These are phyloP conservation scores for Pseudocercospora crystallina DNA, from an alignment of 2,329 filamentous ascomycete species.

Conservation along the genomic window DNA sequence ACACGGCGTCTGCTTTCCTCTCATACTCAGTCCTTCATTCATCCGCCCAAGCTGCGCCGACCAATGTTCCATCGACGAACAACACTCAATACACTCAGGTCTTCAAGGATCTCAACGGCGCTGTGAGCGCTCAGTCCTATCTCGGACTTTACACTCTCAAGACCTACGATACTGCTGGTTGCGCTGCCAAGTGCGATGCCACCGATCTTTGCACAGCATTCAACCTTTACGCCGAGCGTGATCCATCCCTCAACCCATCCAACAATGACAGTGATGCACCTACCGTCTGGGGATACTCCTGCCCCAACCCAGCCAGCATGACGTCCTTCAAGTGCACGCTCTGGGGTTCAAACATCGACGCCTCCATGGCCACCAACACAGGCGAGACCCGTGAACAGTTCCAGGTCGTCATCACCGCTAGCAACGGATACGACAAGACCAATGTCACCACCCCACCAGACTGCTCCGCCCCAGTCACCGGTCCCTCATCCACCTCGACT, in stretches of 20 bases:
- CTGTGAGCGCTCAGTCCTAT: slow-evolving; percentile 21
- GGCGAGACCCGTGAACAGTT: slow-evolving; percentile 27
- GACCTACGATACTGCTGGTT: slow-evolving; percentile 23
- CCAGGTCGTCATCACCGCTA: slow-evolving; percentile 29
- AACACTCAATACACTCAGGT: slow-evolving; percentile 21
- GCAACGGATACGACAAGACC: slow-evolving; percentile 30
- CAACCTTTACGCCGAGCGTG: slow-evolving; percentile 26
- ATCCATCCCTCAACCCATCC: slow-evolving; percentile 25
- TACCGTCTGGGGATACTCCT: slow-evolving; percentile 25
- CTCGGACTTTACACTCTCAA: slow-evolving; percentile 26
- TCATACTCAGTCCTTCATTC: slow-evolving; percentile 19
- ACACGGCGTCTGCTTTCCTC: slow-evolving; percentile 30
- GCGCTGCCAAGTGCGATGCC: slow-evolving; percentile 25
- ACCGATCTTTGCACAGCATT: slow-evolving; percentile 25
- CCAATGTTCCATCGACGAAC: slow-evolving; percentile 19
- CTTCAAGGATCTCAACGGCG: slow-evolving; percentile 27
- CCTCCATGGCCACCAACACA: slow-evolving; percentile 27
- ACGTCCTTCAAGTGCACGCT: slow-evolving; percentile 36
- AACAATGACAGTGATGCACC: slow-evolving; percentile 24
- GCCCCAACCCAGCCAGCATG: slow-evolving; percentile 30
- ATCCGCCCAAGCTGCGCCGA: slow-evolving; percentile 23
- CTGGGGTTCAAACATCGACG: slow-evolving; percentile 33
- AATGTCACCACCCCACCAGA: slow-evolving; percentile 14
- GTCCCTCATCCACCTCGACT: slow-evolving; percentile 4
- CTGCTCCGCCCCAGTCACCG: slow-evolving; percentile 7